Percentiles rank a stretch among this genome's conserved stretches.
phyloP scores from a whole-genome alignment of 2,329 filamentous ascomycete species.

The Colletotrichum sp. region DNA sequence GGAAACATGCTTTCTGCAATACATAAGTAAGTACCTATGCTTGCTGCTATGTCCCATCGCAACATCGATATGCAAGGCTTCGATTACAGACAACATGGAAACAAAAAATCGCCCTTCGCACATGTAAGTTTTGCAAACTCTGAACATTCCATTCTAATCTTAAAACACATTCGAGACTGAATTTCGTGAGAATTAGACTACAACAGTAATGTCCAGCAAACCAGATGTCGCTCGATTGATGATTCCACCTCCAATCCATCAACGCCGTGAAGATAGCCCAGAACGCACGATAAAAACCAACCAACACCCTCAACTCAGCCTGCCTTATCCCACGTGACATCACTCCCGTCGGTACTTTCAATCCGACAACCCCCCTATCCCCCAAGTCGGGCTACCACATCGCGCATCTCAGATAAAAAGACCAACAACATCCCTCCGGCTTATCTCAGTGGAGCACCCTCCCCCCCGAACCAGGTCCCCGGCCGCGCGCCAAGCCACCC shows the following conservation, averaged over 20 bases:
- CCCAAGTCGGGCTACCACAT: not conserved
- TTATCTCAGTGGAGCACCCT: slow-evolving; percentile 16
- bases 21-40: too few relatives aligned
- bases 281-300: fast-evolving
- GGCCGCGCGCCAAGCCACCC: not conserved
- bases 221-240: not conserved
- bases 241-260: fast-evolving
- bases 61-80: too few relatives aligned
- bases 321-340: not conserved
- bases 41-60: not conserved
- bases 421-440: not conserved
- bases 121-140: too few relatives aligned
- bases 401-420: slow-evolving; percentile 13
- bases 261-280: not conserved
- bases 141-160: not conserved
- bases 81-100: too few relatives aligned
- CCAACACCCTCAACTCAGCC: not conserved
- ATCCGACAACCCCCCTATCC: not conserved
- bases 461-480: not conserved
- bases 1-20: too few relatives aligned
- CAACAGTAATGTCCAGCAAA: fast-evolving
- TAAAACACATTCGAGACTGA: fast-evolving
- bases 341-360: slow-evolving; percentile 4
- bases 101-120: too few relatives aligned
- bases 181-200: fast-evolving